phyloP scores from a whole-genome alignment of 2,329 filamentous ascomycete genomes.

The Trichoderma sp. region DNA sequence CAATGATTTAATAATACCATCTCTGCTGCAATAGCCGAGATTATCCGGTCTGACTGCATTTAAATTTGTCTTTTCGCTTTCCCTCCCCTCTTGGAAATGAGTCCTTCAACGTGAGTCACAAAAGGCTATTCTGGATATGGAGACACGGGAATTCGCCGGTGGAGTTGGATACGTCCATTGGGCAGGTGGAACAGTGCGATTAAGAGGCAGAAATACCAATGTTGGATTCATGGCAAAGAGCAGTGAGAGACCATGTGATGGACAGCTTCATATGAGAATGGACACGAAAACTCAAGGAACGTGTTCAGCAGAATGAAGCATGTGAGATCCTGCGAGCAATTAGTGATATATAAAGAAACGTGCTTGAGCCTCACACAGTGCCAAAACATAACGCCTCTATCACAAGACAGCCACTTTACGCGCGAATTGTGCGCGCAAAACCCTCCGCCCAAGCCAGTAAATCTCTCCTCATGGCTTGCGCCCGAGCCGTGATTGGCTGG shows the following conservation, averaged over 20 bases:
- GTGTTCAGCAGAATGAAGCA: background rate
- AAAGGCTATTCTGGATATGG: background rate
- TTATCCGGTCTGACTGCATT: background rate
- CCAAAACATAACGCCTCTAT: background rate
- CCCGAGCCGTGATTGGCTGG: constrained; percentile 32
- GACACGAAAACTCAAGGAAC: background rate
- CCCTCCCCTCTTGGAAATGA: background rate
- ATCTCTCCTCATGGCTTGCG: constrained; percentile 34
- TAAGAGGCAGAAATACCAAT: background rate
- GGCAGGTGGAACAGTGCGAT: background rate
- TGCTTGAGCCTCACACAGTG: background rate
- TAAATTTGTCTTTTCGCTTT: background rate
- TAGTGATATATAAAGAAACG: background rate
- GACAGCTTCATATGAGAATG: background rate
- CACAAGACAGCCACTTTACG: constrained; percentile 15
- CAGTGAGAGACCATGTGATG: background rate
- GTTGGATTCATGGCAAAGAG: background rate
- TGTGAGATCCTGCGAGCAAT: background rate
- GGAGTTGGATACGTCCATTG: background rate
- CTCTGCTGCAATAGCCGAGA: background rate
- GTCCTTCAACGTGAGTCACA: constrained; percentile 3
- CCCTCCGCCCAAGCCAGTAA: background rate
- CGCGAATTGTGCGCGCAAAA: background rate
- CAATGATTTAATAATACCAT: background rate
- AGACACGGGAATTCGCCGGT: background rate